Conservation (phyloP, 2,329 filamentous ascomycete species). For the Alternaria triticina region DNA sequence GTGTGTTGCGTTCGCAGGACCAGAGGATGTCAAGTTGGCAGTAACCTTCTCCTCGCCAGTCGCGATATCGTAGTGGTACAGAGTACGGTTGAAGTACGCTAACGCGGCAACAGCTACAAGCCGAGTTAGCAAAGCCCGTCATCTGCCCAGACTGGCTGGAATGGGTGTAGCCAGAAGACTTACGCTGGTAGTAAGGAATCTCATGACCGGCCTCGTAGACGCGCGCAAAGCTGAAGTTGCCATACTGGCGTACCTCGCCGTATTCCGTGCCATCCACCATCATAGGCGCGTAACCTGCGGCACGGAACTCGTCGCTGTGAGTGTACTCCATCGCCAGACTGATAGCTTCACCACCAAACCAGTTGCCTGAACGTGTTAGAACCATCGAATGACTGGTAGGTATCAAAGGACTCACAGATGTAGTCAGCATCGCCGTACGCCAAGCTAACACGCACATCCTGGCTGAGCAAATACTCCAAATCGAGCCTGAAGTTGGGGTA, state of each 20-base stretch:
- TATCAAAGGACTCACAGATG: constrained; percentile 39
- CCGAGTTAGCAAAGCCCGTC: background rate
- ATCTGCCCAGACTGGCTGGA: background rate
- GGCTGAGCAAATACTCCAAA: constrained; percentile 50
- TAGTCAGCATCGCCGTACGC: constrained; percentile 47
- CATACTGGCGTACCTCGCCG: constrained; percentile 50
- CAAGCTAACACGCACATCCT: constrained; percentile 48
- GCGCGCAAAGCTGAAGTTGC: constrained; percentile 50
- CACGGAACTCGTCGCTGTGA: constrained; percentile 35
- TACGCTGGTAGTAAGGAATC: constrained; percentile 51
- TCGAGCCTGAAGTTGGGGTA: constrained; percentile 63
- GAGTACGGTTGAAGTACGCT: constrained; percentile 47
- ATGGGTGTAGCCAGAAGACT: background rate
- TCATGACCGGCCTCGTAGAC: constrained; percentile 51
- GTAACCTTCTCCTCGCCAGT: constrained; percentile 44
- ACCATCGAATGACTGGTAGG: background rate
- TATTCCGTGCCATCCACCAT: constrained; percentile 48
- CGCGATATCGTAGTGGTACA: constrained; percentile 47
- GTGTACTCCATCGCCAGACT: constrained; percentile 47
- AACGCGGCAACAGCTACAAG: constrained; percentile 36
- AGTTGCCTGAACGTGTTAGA: constrained; percentile 37
- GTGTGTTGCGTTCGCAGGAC: constrained; percentile 48
- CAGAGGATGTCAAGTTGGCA: constrained; percentile 40
- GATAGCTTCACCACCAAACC: constrained; percentile 49
- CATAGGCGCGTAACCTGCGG: constrained; percentile 40